These are phyloP conservation scores for Mycosphaerella sp. DNA, from an alignment of 2,329 filamentous ascomycete species.

Conservation along the genomic window DNA sequence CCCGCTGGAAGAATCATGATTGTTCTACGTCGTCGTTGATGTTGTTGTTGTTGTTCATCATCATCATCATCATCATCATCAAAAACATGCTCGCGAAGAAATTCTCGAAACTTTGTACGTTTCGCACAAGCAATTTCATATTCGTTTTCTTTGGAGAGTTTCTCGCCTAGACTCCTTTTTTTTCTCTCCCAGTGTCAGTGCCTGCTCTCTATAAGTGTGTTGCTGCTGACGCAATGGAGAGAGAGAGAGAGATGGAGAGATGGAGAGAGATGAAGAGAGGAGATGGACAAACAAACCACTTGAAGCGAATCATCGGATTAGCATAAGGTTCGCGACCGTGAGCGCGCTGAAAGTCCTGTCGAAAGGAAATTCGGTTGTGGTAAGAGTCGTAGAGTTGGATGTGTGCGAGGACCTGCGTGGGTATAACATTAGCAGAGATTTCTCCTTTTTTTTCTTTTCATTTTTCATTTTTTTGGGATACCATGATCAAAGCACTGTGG, in stretches of 20 bases:
- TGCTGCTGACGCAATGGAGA: no score
- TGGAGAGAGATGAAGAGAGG: no score
- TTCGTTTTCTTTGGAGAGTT: background rate
- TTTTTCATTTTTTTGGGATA: no score
- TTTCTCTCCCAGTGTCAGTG: no score
- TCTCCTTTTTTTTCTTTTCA: no score
- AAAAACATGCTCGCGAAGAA: background rate
- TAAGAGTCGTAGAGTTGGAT: conserved; percentile 7
- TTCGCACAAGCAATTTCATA: background rate
- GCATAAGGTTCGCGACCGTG: background rate
- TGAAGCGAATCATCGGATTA: background rate
- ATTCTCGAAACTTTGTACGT: background rate
- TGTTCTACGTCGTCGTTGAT: background rate
- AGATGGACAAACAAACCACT: background rate
- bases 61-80: background rate
- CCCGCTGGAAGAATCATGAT: conserved; percentile 2
- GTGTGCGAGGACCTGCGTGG: background rate
- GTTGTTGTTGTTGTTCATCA: no score
- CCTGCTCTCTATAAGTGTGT: no score
- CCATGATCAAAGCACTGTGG: no score
- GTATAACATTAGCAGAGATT: background rate
- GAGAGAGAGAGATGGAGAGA: no score
- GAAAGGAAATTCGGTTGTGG: background rate
- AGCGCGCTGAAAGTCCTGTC: background rate
- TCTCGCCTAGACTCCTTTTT: background rate